Evolutionary conservation across 768 basidiomycete genomes (phyloP).

Genomic region (Pholiota microspora): DNA sequence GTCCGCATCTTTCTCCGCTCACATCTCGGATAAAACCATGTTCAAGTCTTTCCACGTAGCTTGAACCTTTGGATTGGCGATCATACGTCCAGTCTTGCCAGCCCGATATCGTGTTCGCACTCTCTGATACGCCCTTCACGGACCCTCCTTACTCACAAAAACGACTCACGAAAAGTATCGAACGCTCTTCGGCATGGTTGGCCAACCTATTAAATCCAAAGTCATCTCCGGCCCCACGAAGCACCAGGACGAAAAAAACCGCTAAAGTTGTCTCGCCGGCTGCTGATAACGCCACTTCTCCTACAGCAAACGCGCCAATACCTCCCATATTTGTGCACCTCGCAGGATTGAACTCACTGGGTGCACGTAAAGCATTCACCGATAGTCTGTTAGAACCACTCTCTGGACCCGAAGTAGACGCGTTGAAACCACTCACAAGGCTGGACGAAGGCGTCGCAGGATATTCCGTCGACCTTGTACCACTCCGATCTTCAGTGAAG

Average conservation of each 20-base stretch:
- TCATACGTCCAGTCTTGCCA: conserved; percentile 47
- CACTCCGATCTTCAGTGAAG: conserved; percentile 35
- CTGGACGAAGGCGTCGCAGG: conserved; percentile 72
- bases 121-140: conserved; percentile 70
- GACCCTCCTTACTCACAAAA: conserved; percentile 72
- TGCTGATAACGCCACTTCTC: background rate
- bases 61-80: conserved; percentile 55
- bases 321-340: conserved; percentile 60
- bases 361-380: conserved; percentile 67
- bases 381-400: conserved; percentile 54
- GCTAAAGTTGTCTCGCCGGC: too few species aligned
- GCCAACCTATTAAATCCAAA: conserved; percentile 43
- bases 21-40: too few species aligned
- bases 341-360: conserved; percentile 52
- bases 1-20: conserved; percentile 31
- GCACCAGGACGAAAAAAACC: conserved; percentile 11
- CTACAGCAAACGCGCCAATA: background rate
- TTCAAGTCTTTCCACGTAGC: conserved; percentile 38
- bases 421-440: conserved; percentile 43
- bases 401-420: conserved; percentile 52
- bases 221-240: conserved; percentile 25
- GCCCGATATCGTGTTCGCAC: conserved; percentile 71
- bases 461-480: conserved; percentile 68
- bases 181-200: conserved; percentile 68
- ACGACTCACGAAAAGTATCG: conserved; percentile 71